phyloP scores from a whole-genome alignment of 257 asterid genomes.

The Plantago ovata region DNA sequence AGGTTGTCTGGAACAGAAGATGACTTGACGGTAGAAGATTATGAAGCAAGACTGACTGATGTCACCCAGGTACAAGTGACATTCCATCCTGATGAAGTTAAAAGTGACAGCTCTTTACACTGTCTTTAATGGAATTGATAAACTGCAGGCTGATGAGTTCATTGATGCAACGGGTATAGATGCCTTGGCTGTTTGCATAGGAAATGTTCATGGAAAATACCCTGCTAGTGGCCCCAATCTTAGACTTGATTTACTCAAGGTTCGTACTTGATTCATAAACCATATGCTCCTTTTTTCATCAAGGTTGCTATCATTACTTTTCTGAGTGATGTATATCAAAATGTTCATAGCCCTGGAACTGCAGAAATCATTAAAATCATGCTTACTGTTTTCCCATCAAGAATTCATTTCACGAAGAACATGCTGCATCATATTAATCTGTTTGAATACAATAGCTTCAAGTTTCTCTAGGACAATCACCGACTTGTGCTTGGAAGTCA shows the following conservation, averaged over 20 bases:
- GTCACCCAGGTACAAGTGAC: conserved; percentile 55
- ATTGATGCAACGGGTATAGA: conserved; percentile 80
- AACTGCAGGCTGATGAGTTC: conserved; percentile 80
- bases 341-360: no score
- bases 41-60: conserved; percentile 86
- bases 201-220: conserved; percentile 95
- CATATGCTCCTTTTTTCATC: conserved; percentile 9
- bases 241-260: conserved; percentile 92
- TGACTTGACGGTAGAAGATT: conserved; percentile 84
- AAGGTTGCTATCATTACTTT: no score
- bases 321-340: no score
- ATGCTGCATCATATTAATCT: no score
- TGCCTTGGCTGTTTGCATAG: conserved; percentile 96
- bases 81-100: neutral
- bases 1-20: conserved; percentile 98
- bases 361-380: no score
- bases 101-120: neutral
- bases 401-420: no score
- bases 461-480: no score
- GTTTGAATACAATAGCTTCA: no score
- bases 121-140: conserved; percentile 13
- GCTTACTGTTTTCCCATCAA: no score
- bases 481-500: no score
- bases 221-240: conserved; percentile 84
- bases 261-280: conserved; percentile 25